Base-by-base conservation (phyloP, 305 asterid species). In the Plantago lanceolata region DNA sequence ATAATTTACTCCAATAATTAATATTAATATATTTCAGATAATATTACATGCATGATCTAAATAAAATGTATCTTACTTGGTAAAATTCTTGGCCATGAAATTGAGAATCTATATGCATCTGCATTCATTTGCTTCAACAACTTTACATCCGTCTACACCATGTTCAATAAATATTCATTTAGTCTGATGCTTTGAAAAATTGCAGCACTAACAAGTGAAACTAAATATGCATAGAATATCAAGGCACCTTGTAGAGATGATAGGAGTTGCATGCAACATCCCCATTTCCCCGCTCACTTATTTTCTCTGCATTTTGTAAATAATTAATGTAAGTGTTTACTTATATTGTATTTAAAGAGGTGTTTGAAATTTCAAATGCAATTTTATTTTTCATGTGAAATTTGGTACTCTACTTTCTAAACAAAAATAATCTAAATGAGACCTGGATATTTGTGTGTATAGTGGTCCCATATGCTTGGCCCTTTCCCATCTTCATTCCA, bases 401-500 rank as follows among this genome's bases (percentile, higher is more conserved):
- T n/a, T n/a, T n/a, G n/a, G n/a, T n/a, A n/a, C n/a, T 24, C 28
- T 24, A 24, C 28, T 24, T 24, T n/a, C n/a, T 1, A 24, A 24
- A 24, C 28, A 24, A 24, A 24, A 24, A 24, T 24, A n/a, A n/a
- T n/a, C n/a, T 20, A 19, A 54, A 21, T 13, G 29, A 54, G 59
- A 55, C 59, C 59, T 55, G 59, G 59, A 55, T 55, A 55, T 55
- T 55, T 55, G 19, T 55, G 59, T 31, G 37, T 31, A 4, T 31
- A 57, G 18, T 57, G 48, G 35, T 33, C 62, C 62, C 62, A 57
- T 17, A 57, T 57, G 11, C 62, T 57, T 29, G 62, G 62, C n/a
- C 62, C 62, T 12, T 57, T 57, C 2, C 62, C 62, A n/a, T 57
- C 62, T 19, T n/a, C 62, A 33, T 57, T 33, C 62, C 62, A 57